Base-by-base conservation (phyloP, 1,284 basidiomycete genomes). In the Pseudozyma tsukubaensis region DNA sequence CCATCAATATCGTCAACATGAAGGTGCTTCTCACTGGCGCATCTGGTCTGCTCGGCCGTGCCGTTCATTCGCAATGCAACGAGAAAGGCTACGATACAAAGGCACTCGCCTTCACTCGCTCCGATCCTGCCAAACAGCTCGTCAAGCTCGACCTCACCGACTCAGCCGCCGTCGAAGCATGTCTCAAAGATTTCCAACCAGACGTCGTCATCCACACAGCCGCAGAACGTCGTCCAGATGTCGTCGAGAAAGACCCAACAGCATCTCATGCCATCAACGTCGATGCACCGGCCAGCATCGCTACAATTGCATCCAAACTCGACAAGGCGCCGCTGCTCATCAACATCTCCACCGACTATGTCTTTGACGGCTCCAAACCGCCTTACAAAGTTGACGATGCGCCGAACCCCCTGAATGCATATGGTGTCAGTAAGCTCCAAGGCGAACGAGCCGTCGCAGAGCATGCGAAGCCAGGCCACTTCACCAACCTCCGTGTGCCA, bases 41-140 rank as follows among this genome's bases (percentile, higher is more conserved):
- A n/a, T 86, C 86, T n/a, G 87, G 87, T 24, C 82, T 88, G 24
- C 85, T 88, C 18, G 87, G 87, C 18, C 81, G 87, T 56, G 86
- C 87, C 1, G 85, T 86, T 9, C 77, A 79, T 36, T 63, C 54
- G 19, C 68, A 67, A 36, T 70, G 72, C 58, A 45, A 44, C 39
- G 58, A 71, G 8, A 60, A 56, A 34, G 53, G 57, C 21, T 72
- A 71, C 50, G 68, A 78, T 29, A 66, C 57, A 21, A 62, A 42
- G 44, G 86, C 86, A 34, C 76, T 84, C 42, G 85, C 84, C 5
- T 85, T 86, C 47, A 86, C 86, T 0, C 85, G 82, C 55, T 82
- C 84, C 7, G 84, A 87, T 36, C 84, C 86, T 0, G 62, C 72
- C 45, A 58, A 76, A 18, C 48, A 66, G 9, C 84, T 86, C 44